phyloP scores from a whole-genome alignment of 2,329 filamentous ascomycete species.

The Huntiella moniliformis region DNA sequence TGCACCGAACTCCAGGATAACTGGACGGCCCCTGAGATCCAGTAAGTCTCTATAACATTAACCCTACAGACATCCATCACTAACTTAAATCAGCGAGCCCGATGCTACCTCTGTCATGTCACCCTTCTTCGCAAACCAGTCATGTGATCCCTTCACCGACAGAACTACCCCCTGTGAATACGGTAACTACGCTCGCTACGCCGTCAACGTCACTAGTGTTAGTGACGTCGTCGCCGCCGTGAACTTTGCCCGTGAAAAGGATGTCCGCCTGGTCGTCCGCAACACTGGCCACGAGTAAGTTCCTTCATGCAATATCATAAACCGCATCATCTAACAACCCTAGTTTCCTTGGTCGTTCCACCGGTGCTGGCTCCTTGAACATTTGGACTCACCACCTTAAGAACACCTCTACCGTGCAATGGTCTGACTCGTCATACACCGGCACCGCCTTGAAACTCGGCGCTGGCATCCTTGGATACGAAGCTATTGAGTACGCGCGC shows the following conservation, averaged over 20 bases:
- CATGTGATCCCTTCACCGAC: conserved; percentile 22
- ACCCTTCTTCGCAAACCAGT: conserved; percentile 21
- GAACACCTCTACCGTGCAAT: conserved; percentile 15
- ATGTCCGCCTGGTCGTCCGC: conserved; percentile 20
- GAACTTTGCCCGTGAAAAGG: conserved; percentile 21
- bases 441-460: conserved; percentile 35
- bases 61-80: background rate
- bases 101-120: conserved; percentile 24
- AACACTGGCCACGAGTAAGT: conserved; percentile 19
- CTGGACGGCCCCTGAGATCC: conserved; percentile 20
- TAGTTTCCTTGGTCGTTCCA: conserved; percentile 20
- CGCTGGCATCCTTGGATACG: conserved; percentile 32
- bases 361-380: conserved; percentile 19
- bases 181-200: conserved; percentile 25
- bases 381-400: conserved; percentile 26
- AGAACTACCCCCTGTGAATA: conserved; percentile 22
- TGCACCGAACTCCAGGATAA: conserved; percentile 22
- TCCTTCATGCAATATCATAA: conserved; percentile 14
- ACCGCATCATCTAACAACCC: background rate
- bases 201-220: conserved; percentile 18
- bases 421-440: conserved; percentile 17
- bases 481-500: conserved; percentile 32
- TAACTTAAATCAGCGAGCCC: conserved; percentile 15
- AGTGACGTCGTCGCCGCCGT: conserved; percentile 19
- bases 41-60: conserved; percentile 16